Evolutionary conservation across 2,329 filamentous ascomycete genomes (phyloP), one percentile per base, ranked within the genome.

Genomic region (Trichoderma aggressivum): DNA sequence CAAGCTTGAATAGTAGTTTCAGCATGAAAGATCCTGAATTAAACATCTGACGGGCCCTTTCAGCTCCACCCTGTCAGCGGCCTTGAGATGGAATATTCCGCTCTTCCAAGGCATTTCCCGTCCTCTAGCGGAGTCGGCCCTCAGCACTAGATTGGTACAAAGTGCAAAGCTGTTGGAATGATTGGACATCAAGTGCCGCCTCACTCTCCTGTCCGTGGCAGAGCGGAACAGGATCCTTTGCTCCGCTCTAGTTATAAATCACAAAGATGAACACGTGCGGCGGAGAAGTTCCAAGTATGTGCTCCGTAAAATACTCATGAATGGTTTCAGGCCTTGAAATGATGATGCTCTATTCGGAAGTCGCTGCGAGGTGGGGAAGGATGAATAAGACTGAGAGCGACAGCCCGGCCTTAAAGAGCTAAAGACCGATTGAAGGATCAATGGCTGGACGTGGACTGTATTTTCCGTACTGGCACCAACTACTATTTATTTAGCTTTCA

Each of bases 351-450:
- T 24, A 36, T 53, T 28, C 65, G 66, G 56, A 53, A 69, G 56
- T 61, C 66, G 66, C 56, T 36, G 36, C 7, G 14, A n/a, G 30
- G 66, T 21, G 66, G 56, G 61, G 43, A 53, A 26, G 36, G 43
- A 69, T 69, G 26, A 53, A 36, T 53, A 60, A 50, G 32, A 58
- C 36, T 12, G 28, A n/a, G 8, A 32, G 66, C 56, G 66, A 69
- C 55, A 61, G 39, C 11, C 66, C 66, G 66, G 55, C 21, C 36
- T 69, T 69, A 69, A 60, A 24, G 28, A 14, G 32, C 62, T 68
- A 68, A 68, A 68, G 28, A 2, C 65, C 65, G 65, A 58, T 12
- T 26, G n/a, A 34, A 34, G 63, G 30, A 34, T 58, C 24, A 18
- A 30, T 58, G 50, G 21, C 55, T 55, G 28, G 61, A 26, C n/a